phyloP scores from a whole-genome alignment of 176 grass and related monocot genomes.

The Aegilops longissima region DNA sequence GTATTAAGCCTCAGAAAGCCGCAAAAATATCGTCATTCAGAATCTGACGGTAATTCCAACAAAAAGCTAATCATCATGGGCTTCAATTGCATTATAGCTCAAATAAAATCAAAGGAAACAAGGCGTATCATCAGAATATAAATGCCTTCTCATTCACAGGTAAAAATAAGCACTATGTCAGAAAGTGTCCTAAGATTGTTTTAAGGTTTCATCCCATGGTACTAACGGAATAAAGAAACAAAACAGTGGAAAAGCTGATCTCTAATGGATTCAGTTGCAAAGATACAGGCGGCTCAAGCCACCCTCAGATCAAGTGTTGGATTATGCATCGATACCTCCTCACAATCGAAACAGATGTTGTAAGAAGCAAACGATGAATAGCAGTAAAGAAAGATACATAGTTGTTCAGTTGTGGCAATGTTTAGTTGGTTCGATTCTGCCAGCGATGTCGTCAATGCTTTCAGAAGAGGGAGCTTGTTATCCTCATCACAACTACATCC shows the following conservation, averaged over 20 bases:
- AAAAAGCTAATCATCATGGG: constrained; percentile 57
- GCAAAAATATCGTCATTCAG: constrained; percentile 54
- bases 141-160: constrained; percentile 66
- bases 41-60: constrained; percentile 96
- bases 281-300: constrained; percentile 6
- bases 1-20: constrained; percentile 36
- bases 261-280: constrained; percentile 55
- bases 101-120: background rate
- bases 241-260: background rate
- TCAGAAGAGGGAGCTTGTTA: constrained; percentile 97
- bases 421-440: constrained; percentile 91
- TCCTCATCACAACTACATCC: constrained; percentile 55
- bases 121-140: constrained; percentile 59
- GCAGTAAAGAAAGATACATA: no score
- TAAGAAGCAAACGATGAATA: no score
- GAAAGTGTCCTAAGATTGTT: constrained; percentile 91
- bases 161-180: constrained; percentile 36
- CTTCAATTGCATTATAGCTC: background rate
- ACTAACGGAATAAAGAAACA: background rate
- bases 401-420: constrained; percentile 70
- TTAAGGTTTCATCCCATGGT: constrained; percentile 56
- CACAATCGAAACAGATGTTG: constrained; percentile 32
- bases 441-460: constrained; percentile 68
- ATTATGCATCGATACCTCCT: constrained; percentile 51
- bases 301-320: constrained; percentile 74